Evolutionary conservation across 495 filamentous ascomycete genomes (phyloP).

Genomic region (Filosporella fistucella): DNA sequence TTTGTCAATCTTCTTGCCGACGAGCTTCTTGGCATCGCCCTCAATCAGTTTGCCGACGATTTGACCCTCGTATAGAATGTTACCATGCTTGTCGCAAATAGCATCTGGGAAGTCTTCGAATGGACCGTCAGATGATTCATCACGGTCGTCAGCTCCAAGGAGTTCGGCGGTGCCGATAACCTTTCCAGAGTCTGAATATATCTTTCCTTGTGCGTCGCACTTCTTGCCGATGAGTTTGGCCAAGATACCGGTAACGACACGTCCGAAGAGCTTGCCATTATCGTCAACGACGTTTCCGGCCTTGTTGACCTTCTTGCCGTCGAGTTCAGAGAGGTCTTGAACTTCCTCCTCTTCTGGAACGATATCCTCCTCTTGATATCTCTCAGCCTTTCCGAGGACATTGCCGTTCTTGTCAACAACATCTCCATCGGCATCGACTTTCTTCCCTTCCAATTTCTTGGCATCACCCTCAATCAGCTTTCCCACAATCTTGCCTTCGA

Average conservation of each 20-base stretch:
- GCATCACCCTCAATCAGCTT: constrained; percentile 56
- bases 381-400: constrained; percentile 53
- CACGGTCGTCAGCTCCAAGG: constrained; percentile 67
- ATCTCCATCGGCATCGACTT: constrained; percentile 57
- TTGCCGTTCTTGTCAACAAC: constrained; percentile 59
- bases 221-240: constrained; percentile 65
- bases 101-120: constrained; percentile 74
- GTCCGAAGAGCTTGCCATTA: constrained; percentile 66
- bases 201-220: constrained; percentile 65
- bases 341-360: constrained; percentile 36
- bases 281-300: constrained; percentile 68
- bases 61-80: constrained; percentile 65
- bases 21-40: constrained; percentile 68
- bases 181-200: constrained; percentile 71
- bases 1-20: constrained; percentile 72
- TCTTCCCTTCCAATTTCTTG: constrained; percentile 50
- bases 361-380: constrained; percentile 40
- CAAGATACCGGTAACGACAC: constrained; percentile 61
- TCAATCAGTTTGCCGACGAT: constrained; percentile 70
- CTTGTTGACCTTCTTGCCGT: constrained; percentile 72
- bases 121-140: constrained; percentile 58
- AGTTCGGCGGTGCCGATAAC: constrained; percentile 71
- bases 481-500: constrained; percentile 62
- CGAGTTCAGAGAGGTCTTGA: constrained; percentile 59
- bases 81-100: constrained; percentile 62